Evolutionary conservation across 2,329 filamentous ascomycete genomes (phyloP), one percentile per base, ranked within the genome.

Genomic region (Rutstroemia sp.): DNA sequence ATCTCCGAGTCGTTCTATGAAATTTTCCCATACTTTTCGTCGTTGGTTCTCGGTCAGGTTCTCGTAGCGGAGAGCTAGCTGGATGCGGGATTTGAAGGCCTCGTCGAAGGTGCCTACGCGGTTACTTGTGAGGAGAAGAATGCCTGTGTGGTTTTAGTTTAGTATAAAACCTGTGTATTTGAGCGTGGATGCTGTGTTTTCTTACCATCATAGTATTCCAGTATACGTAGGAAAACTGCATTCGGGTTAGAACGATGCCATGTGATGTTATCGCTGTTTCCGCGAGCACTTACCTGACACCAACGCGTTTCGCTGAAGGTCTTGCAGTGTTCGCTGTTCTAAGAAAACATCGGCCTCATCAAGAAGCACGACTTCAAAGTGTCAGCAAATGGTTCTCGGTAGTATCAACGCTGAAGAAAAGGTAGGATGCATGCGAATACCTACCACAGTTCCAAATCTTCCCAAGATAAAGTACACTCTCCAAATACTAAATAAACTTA

Each of bases 81-180:
- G 70, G 52, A 73, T 70, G 6, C 71, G 63, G 16, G 65, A 68
- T 23, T 67, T 68, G 58, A 75, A 70, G 0, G 72, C 72, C 39
- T 60, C 67, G 49, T 75, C 72, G 49, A 74, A 70, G 10, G 56
- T 63, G 3, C 67, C 58, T 45, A 74, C 71, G 1, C 73, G 68
- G 21, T 73, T 72, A 21, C 68, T 69, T 4, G 74, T 75, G 0
- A 75, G 65, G 57, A 75, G 70, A 1, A 73, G 65, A 42, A 75
- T 72, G 44, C 73, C 73, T 34, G 9, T 34, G 9, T 34, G 0
- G 30, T 34, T 34, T 34, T 34, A 12, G 9, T 3, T 34, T 2
- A 34, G 30, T 9, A 34, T 34, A 12, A 3, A 3, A 34, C 14
- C 30, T 34, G 30, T 34, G 10, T 34, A 34, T 34, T 12, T 12